These are phyloP conservation scores for Astrephomene gubernaculifera DNA, from an alignment of 139 green algal genomes.

Conservation along the genomic window DNA sequence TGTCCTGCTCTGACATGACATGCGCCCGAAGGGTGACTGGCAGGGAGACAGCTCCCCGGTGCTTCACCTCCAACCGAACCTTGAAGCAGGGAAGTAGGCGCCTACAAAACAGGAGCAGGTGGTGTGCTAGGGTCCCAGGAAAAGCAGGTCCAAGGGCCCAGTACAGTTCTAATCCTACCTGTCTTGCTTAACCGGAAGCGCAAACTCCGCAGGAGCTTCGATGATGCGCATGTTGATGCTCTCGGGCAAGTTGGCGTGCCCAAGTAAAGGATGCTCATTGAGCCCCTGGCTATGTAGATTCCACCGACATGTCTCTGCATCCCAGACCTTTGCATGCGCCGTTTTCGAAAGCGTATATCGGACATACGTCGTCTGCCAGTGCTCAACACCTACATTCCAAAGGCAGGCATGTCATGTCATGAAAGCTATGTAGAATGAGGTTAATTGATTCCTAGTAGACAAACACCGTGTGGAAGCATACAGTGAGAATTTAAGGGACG, in stretches of 20 bases:
- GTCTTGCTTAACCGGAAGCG: constrained; percentile 77
- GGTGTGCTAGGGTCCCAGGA: neutral
- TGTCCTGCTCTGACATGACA: constrained; percentile 70
- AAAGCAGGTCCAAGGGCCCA: no score
- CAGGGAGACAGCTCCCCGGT: constrained; percentile 52
- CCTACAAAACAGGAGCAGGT: constrained; percentile 26
- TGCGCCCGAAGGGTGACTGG: constrained; percentile 67
- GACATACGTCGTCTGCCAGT: constrained; percentile 66
- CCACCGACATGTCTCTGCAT: constrained; percentile 39
- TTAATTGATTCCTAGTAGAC: no score
- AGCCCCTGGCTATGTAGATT: constrained; percentile 39
- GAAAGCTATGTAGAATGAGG: neutral
- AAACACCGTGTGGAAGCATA: no score
- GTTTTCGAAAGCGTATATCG: constrained; percentile 45
- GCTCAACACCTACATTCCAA: constrained; percentile 56
- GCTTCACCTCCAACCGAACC: constrained; percentile 64
- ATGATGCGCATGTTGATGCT: constrained; percentile 62
- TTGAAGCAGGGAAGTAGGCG: constrained; percentile 70
- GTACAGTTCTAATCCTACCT: constrained; percentile 54
- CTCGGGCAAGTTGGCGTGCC: constrained; percentile 45
- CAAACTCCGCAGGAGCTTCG: constrained; percentile 73
- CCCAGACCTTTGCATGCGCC: neutral
- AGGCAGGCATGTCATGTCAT: neutral
- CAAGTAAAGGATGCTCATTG: constrained; percentile 48
- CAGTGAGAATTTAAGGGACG: neutral